These are phyloP conservation scores for Apocynum venetum DNA, from an alignment of 257 asterid genomes.

Conservation along the genomic window DNA sequence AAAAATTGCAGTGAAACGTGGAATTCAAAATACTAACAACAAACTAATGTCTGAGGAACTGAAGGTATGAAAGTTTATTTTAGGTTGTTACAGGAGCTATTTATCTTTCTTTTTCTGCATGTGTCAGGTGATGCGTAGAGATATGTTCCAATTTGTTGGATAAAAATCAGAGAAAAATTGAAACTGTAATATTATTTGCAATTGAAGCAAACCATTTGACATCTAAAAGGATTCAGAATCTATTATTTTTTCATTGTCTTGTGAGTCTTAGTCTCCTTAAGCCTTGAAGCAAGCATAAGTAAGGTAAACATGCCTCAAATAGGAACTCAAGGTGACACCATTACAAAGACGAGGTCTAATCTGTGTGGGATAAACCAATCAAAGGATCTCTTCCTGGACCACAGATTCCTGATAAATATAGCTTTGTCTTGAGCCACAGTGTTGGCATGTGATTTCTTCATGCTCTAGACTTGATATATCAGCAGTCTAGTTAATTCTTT, in stretches of 20 bases:
- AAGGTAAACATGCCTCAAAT: neutral
- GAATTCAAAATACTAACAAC: slow-evolving; percentile 96
- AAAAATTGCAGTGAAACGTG: slow-evolving; percentile 98
- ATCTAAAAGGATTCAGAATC: neutral
- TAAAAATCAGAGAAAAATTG: neutral
- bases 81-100: slow-evolving; percentile 16
- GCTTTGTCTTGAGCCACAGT: too few relatives aligned
- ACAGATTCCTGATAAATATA: too few relatives aligned
- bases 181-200: neutral
- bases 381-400: too few relatives aligned
- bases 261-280: neutral
- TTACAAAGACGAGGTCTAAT: neutral
- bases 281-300: neutral
- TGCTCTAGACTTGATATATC: too few relatives aligned
- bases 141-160: neutral
- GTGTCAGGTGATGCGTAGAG: neutral
- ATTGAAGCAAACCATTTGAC: neutral
- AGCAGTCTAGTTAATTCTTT: too few relatives aligned
- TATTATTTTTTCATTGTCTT: neutral
- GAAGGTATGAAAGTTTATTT: slow-evolving; percentile 50
- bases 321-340: neutral
- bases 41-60: slow-evolving; percentile 93
- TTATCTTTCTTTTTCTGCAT: neutral
- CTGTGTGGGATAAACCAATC: too few relatives aligned
- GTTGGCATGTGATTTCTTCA: too few relatives aligned